A percentile compares a stretch with the other conserved stretches of the same genome.
phyloP scores from a whole-genome alignment of 1,284 basidiomycete genomes.

The Cryptococcus hybrid region DNA sequence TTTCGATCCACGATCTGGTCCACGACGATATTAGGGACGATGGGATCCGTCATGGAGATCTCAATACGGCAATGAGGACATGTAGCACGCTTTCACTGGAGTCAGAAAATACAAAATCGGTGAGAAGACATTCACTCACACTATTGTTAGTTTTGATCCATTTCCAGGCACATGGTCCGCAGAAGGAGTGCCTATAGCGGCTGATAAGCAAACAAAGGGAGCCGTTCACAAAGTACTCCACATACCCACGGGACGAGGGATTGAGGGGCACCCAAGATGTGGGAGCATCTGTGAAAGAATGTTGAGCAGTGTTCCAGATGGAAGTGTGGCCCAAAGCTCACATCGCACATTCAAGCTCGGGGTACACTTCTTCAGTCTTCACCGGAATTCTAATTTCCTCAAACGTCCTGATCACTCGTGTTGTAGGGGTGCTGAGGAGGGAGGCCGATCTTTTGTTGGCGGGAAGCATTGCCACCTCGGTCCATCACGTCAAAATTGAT shows the following conservation, averaged over 20 bases:
- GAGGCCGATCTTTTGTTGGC: neutral
- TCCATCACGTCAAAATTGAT: neutral
- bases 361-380: constrained; percentile 33
- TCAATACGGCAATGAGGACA: constrained; percentile 35
- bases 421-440: neutral
- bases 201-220: neutral
- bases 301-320: neutral
- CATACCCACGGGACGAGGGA: constrained; percentile 34
- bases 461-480: constrained; percentile 4
- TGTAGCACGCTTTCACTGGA: constrained; percentile 6
- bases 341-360: constrained; percentile 40
- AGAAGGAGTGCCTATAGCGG: constrained; percentile 31
- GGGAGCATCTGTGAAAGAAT: constrained; percentile 25
- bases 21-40: constrained; percentile 35
- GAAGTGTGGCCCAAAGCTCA: constrained; percentile 10
- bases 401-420: constrained; percentile 28
- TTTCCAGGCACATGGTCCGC: constrained; percentile 36
- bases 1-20: constrained; percentile 41
- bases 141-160: constrained; percentile 33
- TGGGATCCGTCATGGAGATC: constrained; percentile 13
- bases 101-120: neutral
- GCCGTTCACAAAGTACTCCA: neutral
- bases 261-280: constrained; percentile 35
- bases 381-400: constrained; percentile 31
- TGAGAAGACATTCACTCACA: neutral